Conservation (phyloP, 2,329 filamentous ascomycete species). For the Aspergillus proliferans region DNA sequence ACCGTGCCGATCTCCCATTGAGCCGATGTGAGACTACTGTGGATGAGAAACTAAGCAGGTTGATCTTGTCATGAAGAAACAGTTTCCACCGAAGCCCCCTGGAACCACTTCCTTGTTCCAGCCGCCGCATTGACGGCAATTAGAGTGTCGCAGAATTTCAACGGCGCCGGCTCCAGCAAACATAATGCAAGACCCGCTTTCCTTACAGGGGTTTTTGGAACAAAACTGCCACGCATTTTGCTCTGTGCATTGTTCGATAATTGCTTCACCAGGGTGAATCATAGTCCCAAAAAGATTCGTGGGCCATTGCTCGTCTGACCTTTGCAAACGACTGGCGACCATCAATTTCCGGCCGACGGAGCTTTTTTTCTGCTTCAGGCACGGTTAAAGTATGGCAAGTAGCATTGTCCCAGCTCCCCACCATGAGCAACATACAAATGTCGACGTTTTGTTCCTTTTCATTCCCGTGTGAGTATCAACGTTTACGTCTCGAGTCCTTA, state of each 20-base stretch:
- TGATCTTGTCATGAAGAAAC: constrained; percentile 11
- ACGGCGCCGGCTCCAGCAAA: neutral
- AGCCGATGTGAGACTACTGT: constrained; percentile 17
- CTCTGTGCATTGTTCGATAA: constrained; percentile 5
- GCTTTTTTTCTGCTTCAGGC: neutral
- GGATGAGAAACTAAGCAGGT: constrained; percentile 11
- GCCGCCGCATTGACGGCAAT: constrained; percentile 7
- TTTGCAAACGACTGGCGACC: neutral
- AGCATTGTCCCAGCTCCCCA: neutral
- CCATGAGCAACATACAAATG: neutral
- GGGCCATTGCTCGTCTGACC: neutral
- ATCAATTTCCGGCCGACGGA: neutral
- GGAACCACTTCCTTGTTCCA: constrained; percentile 11
- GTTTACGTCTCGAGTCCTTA: neutral
- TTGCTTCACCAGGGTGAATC: constrained; percentile 3
- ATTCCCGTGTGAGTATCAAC: neutral
- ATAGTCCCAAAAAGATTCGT: constrained; percentile 1
- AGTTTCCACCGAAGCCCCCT: constrained; percentile 15
- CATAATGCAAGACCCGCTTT: constrained; percentile 7
- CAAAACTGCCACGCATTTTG: constrained; percentile 5
- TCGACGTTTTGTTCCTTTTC: constrained; percentile 1
- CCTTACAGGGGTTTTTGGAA: constrained; percentile 1
- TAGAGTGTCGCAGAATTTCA: constrained; percentile 4
- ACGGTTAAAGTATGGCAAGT: neutral
- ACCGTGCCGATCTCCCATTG: constrained; percentile 33